Base-by-base conservation (phyloP, 495 filamentous ascomycete genomes). In the Hypoxylon cercidicola region DNA sequence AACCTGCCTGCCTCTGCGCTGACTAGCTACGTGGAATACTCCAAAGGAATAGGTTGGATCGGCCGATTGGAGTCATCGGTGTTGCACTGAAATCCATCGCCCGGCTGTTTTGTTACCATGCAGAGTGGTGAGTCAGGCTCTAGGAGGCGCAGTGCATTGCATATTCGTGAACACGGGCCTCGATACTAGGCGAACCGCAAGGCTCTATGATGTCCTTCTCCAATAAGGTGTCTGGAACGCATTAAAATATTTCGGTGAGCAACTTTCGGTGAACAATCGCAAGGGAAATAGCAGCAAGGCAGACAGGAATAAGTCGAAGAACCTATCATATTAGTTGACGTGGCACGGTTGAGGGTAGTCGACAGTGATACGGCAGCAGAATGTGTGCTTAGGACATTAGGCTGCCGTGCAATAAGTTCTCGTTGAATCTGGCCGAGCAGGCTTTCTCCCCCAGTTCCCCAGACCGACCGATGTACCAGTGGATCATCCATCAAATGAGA, bases 101-200 rank as follows among this genome's bases (percentile, higher is more conserved):
- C 15, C 12, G 43, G 20, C 45, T 34, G 52, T 19, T 20, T 49
- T 57, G 64, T 55, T 54, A 59, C 58, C 21, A 34, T 46, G 47
- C 44, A 39, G 54, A 8, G 35, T 55, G 10, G 18, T 23, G 12
- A 44, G 28, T 62, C 34, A 20, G 58, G 58, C 53, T 45, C 53
- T 34, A 49, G 55, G 58, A 35, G 64, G 64, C 64, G 64, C 64
- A 67, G 64, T 52, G 13, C 45, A 28, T 30, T 53, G 41, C 48
- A 23, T 53, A 35, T 32, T 12, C 21, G 35, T 54, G 41, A 46
- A 28, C 53, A 19, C 6, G 10, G 23, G 53, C 41, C 35, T 18
- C 35, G 19, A 52, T n/a, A 8, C 28, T 54, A 67, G 64, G 64
- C 58, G 28, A 34, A 62, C 58, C 20, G 43, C 23, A 39, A 67